These are phyloP conservation scores for Multifurca ochricompacta DNA, from an alignment of 768 basidiomycete genomes.

Conservation along the genomic window DNA sequence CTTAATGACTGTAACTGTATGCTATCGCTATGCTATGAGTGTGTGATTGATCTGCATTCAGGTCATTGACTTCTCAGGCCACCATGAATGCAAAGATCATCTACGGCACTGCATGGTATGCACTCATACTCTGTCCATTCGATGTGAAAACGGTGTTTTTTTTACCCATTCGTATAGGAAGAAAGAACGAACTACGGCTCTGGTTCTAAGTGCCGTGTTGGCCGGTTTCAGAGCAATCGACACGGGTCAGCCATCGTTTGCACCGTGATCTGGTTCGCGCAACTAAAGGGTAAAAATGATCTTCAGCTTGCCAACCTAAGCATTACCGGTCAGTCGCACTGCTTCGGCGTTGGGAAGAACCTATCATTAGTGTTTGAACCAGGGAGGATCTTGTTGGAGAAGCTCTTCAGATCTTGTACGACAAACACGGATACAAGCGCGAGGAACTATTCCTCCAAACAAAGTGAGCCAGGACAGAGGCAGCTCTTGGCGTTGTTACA, in stretches of 20 bases:
- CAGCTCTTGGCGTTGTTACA: not conserved
- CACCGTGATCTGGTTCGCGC: not conserved
- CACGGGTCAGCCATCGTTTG: conserved; percentile 46
- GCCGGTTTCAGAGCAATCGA: conserved; percentile 78
- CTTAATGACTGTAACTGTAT: no score
- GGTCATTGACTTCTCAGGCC: not conserved
- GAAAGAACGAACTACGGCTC: conserved; percentile 55
- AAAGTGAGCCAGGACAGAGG: conserved; percentile 39
- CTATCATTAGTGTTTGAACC: not conserved
- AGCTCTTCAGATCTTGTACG: conserved; percentile 50
- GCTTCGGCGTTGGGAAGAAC: not conserved
- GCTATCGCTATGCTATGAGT: no score
- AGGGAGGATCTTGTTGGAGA: conserved; percentile 67
- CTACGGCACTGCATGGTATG: conserved; percentile 57
- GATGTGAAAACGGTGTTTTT: not conserved
- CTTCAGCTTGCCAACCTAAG: conserved; percentile 58
- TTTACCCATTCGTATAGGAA: no score
- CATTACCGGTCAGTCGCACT: conserved; percentile 48
- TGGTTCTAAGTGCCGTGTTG: conserved; percentile 65
- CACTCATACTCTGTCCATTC: no score
- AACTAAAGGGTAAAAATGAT: not conserved
- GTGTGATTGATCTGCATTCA: not conserved
- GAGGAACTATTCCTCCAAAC: conserved; percentile 74
- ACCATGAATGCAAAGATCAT: conserved; percentile 38
- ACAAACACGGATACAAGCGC: conserved; percentile 52